Base-by-base conservation (phyloP, 176 grass and related monocot species). In the Ensete glaucum region DNA sequence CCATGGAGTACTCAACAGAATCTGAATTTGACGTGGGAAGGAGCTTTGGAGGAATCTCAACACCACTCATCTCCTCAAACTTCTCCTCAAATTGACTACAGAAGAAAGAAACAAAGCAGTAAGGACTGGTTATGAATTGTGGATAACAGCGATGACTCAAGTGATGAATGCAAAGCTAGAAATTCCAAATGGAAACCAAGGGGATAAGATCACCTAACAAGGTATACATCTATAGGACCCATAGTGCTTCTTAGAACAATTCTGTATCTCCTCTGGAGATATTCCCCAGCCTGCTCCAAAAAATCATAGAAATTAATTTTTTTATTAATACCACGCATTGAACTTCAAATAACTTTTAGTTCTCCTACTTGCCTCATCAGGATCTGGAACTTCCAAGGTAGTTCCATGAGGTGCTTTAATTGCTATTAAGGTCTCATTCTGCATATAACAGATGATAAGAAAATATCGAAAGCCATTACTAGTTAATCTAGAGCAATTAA, bases 321-420 rank as follows among this genome's bases (percentile, higher is more conserved):
- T 9, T 60, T 22, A 22, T 27, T 25, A 17, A 64, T 12, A 25
- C 22, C 9, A 27, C 52, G n/a, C 19, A 22, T 78, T 62, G 49
- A 73, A 73, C 24, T 19, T 48, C 7, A 54, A 24, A 74, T 23
- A 75, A 52, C 75, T 11, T 29, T 27, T 71, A 22, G 52, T 43
- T 58, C 67, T 54, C 81, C 24, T 9, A 67, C 73, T 82, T 80
- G 91, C 95, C 90, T 84, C 86, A 58, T 98, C 90, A 72, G 95
- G 88, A 78, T 94, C 73, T 21, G 95, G 90, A 50, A 98, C 95
- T 90, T 98, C 95, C 16, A 98, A 65, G 72, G 86, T 89, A 82
- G 88, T 89, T 55, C 90, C 90, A 79, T 85, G 90, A 76, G 95
- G 95, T 73, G 88, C 95, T 89, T 98, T 98, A 83, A 98, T 91